Evolutionary conservation across 768 basidiomycete genomes (phyloP), one percentile per base, ranked within the genome.

Genomic region (Inosperma sp.): DNA sequence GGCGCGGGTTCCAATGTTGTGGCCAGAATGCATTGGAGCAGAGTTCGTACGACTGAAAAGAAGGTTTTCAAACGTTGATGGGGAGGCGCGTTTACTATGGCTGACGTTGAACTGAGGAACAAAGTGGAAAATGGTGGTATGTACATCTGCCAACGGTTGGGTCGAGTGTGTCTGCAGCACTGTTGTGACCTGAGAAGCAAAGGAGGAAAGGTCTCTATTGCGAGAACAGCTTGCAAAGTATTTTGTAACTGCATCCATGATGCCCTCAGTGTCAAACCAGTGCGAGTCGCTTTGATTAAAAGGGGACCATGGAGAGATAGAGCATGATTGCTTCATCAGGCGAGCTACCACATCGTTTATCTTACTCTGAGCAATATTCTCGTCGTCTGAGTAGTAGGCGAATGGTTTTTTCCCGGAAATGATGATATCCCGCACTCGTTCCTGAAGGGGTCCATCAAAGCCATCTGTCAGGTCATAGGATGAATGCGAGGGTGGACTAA

Each of bases 391-490:
- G 33, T 31, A 8, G 13, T 45, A 12, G 13, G 19, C 14, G 27
- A 3, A 4, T 2, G 13, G n/a, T 7, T 1, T 33, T 23, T 7
- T 29, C 16, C 52, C 30, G n/a, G 54, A 53, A 4, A 1, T 29
- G 10, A 48, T 27, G 4, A 48, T 63, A 13, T 8, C 9, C 27
- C 13, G 26, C 19, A 60, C 47, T 40, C 19, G 46, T 27, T 19
- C 25, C 21, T 13, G 8, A 34, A 23, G 9, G 2, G 64, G 61
- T 25, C 7, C 10, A 16, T 41, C 36, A 36, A 59, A 54, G 5
- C 65, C 67, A 33, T 53, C 33, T 16, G 22, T 12, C 5, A 68
- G 53, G 34, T 59, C 19, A 52, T 62, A 67, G 17, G 33, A 43
- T 1, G 21, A 12, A 27, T 58, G 56, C 5, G 30, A 13, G 29